Base-by-base conservation (phyloP, 768 basidiomycete species). In the Trametes gibbosa region DNA sequence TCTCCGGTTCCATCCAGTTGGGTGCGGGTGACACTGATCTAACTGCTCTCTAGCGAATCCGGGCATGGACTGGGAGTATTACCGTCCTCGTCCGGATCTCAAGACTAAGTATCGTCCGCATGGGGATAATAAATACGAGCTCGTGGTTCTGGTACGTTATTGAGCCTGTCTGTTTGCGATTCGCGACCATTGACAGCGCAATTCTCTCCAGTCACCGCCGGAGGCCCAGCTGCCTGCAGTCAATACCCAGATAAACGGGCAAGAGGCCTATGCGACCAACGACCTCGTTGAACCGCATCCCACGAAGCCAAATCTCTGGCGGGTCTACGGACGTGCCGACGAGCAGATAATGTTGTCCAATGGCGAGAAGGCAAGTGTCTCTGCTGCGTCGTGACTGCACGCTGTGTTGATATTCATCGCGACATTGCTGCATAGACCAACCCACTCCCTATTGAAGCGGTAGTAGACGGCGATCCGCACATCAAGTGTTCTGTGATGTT, bases 341-440 rank as follows among this genome's bases (percentile, higher is more conserved):
- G 79, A 81, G 52, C 78, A 78, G 56, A 77, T 80, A 53, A 73
- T 78, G 64, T 72, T 77, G 32, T 73, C 70, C 2, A 78, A 70
- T 17, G 77, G 77, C 10, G 76, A 79, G 63, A 77, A 77, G 70
- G 77, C 75, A 14, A 13, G 37, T 24, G 21, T 59, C 10, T n/a
- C 55, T 63, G 32, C 24, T 70, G 29, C 69, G 71, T 37, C 37
- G n/a, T n/a, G 12, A 8, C 35, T 21, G 6, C 13, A 23, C 29
- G 8, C 3, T 0, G 64, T 71, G n/a, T 45, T 35, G 3, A 32
- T 32, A 32, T 23, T 29, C 6, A 59, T 59, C 16, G 58, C 71
- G 7, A 46, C 50, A 60, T 39, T 40, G 65, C 13, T 64, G 65
- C 25, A 48, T 21, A 17, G 68, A 73, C 50, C 67, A 71, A 61